Base-by-base conservation (phyloP, 129 eudicot genomes). In the Smallanthus sonchifolius region DNA sequence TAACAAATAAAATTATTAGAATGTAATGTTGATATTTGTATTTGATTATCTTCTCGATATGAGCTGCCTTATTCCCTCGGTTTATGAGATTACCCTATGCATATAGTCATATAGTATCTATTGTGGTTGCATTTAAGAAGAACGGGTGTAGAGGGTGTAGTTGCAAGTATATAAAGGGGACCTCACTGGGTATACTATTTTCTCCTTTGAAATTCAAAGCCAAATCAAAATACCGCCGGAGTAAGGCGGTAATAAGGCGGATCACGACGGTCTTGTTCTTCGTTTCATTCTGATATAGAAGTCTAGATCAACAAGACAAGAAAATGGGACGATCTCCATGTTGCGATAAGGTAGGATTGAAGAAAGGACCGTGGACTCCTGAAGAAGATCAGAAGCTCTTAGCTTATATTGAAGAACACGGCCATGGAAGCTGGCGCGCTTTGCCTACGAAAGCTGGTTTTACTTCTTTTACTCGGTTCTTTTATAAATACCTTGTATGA, bases 401-500 rank as follows among this genome's bases (percentile, higher is more conserved):
- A 56, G 96, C 94, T 51, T 85, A 87, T 73, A 89, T 92, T n/a
- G 96, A 92, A 69, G 89, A 89, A 78, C 91, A 92, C 17, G 96
- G 97, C 38, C 97, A 92, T 79, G 97, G 97, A 11, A 92, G 96
- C 81, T 92, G 97, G 97, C 92, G 98, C 2, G 98, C 96, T 36
- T 77, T 92, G 73, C 98, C 98, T 45, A 19, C 87, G 17, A 92
- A 92, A 89, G 98, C 98, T 9, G 98, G 96, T 92, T 79, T 24
- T 69, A 30, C 49, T n/a, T 42, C 47, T 7, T 39, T 73, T 51
- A 67, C 62, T 80, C 17, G 0, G 28, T 24, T 48, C 56, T 72
- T 7, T 2, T 40, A 2, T 44, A 44, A 54, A 19, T 34, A 32
- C 52, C 37, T 57, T 57, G 38, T 37, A 47, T 66, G 10, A 35